Base-by-base conservation (phyloP, 2,329 filamentous ascomycete species). In the Ilyonectria sp. region DNA sequence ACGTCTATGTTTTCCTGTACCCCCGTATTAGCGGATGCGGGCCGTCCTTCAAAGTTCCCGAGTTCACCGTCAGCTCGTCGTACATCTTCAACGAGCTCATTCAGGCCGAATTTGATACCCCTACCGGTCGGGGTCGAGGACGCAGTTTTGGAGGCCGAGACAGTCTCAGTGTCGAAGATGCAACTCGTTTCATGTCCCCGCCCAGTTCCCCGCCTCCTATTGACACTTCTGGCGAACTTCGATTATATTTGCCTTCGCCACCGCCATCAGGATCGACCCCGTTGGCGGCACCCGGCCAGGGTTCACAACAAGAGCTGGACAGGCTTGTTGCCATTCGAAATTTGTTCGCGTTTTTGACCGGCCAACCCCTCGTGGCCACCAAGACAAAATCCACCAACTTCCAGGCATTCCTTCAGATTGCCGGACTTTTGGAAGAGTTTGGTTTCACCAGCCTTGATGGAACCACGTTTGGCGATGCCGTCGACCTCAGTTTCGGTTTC, bases 401-500 rank as follows among this genome's bases (percentile, higher is more conserved):
- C 73, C 75, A 82, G 2, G 86, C 87, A 3, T 84, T 92, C 64
- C 74, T 90, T 26, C 82, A 87, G 31, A 84, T 92, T 17, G 82
- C 88, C 0, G 76, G 76, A 5, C 79, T 90, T 17, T 79, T 92
- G 44, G 83, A 85, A 60, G 84, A 89, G 65, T 91, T 89, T 69
- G 85, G 86, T 40, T 91, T 90, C 72, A 85, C 80, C 1, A 87
- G 85, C 65, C 77, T 78, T n/a, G 87, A 90, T 67, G 87, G 87
- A 7, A 84, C 85, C 17, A 88, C 86, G 0, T 91, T 87, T 77
- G 90, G 90, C 46, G 86, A 88, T 58, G 84, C 85, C 2, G 89
- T 89, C 1, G 85, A 90, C 52, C 83, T 89, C 17, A 92, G 90
- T 77, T 94, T 95, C 72, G 86, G 90, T 68, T 89, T 89, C 74